These are phyloP conservation scores for Rhodotorula sp. DNA, from an alignment of 1,284 basidiomycete genomes.

Conservation along the genomic window DNA sequence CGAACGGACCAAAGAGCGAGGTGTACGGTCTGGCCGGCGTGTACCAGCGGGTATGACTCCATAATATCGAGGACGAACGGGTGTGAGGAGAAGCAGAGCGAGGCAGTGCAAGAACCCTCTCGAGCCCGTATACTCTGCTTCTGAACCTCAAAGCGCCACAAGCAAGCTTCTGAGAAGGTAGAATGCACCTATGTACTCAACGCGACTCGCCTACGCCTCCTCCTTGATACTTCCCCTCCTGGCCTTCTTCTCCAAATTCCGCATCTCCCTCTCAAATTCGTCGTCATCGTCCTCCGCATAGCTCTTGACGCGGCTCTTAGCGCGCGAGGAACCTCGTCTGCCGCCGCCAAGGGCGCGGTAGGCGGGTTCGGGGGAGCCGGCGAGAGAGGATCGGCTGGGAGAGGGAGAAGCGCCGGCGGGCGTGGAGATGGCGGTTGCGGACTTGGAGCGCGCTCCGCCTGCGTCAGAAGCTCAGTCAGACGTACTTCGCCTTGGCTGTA, in stretches of 20 bases:
- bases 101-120: background rate
- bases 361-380: background rate
- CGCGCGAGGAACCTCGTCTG: background rate
- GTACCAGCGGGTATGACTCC: slow-evolving; percentile 51
- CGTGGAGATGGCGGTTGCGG: background rate
- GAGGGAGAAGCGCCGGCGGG: background rate
- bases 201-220: background rate
- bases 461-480: background rate
- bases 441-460: background rate
- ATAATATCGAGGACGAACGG: slow-evolving; percentile 38
- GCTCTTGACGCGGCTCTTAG: no score
- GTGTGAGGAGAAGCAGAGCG: background rate
- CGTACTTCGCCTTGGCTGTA: no score
- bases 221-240: background rate
- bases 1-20: slow-evolving; percentile 65
- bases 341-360: background rate
- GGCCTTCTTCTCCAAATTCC: background rate
- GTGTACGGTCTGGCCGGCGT: slow-evolving; percentile 53
- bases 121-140: background rate
- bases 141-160: no score
- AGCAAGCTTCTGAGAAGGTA: no score
- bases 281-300: background rate
- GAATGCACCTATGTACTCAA: no score
- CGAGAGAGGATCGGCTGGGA: slow-evolving; percentile 1
- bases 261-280: background rate